These are phyloP conservation scores for Graphium sp. DNA, from an alignment of 2,329 filamentous ascomycete species.

Conservation along the genomic window DNA sequence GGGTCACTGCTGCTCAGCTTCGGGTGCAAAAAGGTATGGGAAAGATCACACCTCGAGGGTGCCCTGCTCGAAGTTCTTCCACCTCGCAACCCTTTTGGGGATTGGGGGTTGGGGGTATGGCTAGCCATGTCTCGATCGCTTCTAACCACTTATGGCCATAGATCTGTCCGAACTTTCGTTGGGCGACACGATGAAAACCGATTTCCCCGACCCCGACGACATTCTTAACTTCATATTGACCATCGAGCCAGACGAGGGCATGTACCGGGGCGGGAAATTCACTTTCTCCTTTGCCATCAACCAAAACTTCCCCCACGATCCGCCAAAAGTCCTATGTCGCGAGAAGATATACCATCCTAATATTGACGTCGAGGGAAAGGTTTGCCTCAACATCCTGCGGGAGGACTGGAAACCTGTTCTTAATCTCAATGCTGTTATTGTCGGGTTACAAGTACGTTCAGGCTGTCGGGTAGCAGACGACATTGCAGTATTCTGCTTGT, in stretches of 20 bases:
- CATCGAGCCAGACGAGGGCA: constrained; percentile 71
- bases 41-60: no score
- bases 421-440: constrained; percentile 91
- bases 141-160: constrained; percentile 16
- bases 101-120: no score
- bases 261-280: constrained; percentile 79
- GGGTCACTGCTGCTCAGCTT: constrained; percentile 89
- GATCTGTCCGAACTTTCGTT: constrained; percentile 71
- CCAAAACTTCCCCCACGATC: constrained; percentile 91
- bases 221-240: constrained; percentile 72
- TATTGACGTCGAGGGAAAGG: constrained; percentile 94
- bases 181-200: constrained; percentile 62
- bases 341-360: constrained; percentile 99
- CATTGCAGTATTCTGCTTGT: neutral
- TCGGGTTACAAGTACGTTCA: constrained; percentile 64
- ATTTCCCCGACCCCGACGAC: constrained; percentile 70
- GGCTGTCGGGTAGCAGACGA: neutral
- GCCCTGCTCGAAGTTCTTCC: no score
- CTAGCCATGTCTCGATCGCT: no score
- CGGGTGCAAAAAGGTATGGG: constrained; percentile 88
- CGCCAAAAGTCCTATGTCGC: constrained; percentile 89
- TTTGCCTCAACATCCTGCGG: constrained; percentile 90
- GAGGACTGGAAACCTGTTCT: constrained; percentile 99
- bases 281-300: constrained; percentile 85
- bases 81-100: no score